Percentiles rank a stretch among this genome's conserved stretches.
Evolutionary conservation across 192 early-diverging fungal genomes (phyloP).

Genomic region (Chytriomyces hyalinus): DNA sequence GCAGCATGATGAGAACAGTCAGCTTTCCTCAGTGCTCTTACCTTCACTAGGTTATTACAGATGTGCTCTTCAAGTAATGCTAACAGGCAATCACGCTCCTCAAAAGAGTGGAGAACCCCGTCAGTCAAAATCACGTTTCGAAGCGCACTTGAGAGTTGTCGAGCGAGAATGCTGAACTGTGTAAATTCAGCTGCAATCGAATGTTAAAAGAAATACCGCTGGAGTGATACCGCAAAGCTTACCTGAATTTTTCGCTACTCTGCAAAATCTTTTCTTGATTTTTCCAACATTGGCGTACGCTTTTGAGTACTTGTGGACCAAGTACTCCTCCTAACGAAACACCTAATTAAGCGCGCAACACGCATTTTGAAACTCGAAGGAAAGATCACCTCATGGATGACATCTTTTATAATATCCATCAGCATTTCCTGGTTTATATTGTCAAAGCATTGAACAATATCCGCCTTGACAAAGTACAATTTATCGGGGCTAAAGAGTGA

Average conservation of each 20-base stretch:
- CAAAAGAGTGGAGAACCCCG: slow-evolving; percentile 61
- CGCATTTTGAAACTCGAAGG: not conserved
- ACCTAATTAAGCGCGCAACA: not conserved
- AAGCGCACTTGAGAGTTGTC: slow-evolving; percentile 49
- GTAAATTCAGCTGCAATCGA: slow-evolving; percentile 46
- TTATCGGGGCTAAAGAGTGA: slow-evolving; percentile 15
- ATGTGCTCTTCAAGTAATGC: slow-evolving; percentile 68
- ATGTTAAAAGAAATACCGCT: not conserved
- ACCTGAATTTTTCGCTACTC: slow-evolving; percentile 42
- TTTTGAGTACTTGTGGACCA: slow-evolving; percentile 68
- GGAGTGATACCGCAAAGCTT: not conserved
- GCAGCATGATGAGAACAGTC: too few relatives aligned
- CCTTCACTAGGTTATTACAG: slow-evolving; percentile 67
- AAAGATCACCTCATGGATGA: slow-evolving; percentile 57
- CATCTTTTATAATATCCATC: slow-evolving; percentile 54
- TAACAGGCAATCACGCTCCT: slow-evolving; percentile 56
- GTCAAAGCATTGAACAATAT: slow-evolving; percentile 80
- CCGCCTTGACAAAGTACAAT: slow-evolving; percentile 84
- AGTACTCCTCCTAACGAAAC: slow-evolving; percentile 65
- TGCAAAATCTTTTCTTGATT: slow-evolving; percentile 41
- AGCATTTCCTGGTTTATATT: slow-evolving; percentile 79
- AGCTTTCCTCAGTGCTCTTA: not conserved
- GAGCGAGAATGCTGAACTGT: slow-evolving; percentile 51
- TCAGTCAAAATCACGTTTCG: slow-evolving; percentile 74
- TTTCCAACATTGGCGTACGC: slow-evolving; percentile 45